Evolutionary conservation across 371 early-diverging fungal species (phyloP), one percentile per base, ranked within the genome.

Genomic region (Mucor mucedo): DNA sequence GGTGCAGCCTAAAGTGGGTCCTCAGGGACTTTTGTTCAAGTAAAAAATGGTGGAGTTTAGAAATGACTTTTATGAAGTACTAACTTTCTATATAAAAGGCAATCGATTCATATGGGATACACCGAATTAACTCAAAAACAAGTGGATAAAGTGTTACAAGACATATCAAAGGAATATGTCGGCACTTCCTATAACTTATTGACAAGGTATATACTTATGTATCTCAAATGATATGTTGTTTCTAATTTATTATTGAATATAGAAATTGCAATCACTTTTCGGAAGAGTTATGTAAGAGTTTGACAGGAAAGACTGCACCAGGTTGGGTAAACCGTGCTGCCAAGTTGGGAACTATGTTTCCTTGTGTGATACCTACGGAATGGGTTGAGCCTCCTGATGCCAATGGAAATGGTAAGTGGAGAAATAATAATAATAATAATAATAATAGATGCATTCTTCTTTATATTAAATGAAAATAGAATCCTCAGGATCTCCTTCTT

Each of bases 211-310:
- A 8, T 35, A 8, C 8, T 6, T 35, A 35, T 35, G 58, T 21
- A 21, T 5, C 6, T 0, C 14, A 1, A 16, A 16, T 14, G 13
- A 14, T 2, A 14, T n/a, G 14, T 14, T 44, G 16, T 44, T n/a
- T 44, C 14, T 1, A 44, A 4, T n/a, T n/a, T 44, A 44, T 44
- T 5, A 4, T 1, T 28, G 2, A 21, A 21, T 32, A 13, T 70
- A 88, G 89, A 65, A 88, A 88, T 53, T 88, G 89, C 53, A 88
- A 88, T 65, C 89, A 88, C 64, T 88, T 87, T 62, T 80, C 89
- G 10, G 78, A 81, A 0, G 86, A 86, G 13, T 66, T 87, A 47
- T 81, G 84, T 53, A 68, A 62, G 55, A 60, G 78, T 53, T 67
- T 88, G 52, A 80, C 83, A 30, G 84, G 85, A 3, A 86, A 81